phyloP scores from a whole-genome alignment of 2,329 filamentous ascomycete species.

The Furcasterigmium furcatum region DNA sequence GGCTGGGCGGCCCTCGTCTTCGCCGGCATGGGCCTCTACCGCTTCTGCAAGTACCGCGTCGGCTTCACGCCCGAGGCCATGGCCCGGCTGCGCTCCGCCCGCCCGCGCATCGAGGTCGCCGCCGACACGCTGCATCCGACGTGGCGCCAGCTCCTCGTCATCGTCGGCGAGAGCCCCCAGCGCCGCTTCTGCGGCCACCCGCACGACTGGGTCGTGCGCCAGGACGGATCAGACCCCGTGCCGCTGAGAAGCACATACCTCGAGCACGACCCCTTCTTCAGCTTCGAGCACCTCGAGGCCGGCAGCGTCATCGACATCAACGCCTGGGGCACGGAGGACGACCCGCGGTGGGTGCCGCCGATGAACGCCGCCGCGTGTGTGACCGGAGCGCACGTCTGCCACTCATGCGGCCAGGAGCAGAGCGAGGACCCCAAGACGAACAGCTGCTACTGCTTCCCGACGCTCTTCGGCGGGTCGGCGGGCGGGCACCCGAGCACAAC shows the following conservation, averaged over 20 bases:
- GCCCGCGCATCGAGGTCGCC: constrained; percentile 46
- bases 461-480: constrained; percentile 38
- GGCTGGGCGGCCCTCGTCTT: constrained; percentile 55
- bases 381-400: constrained; percentile 25
- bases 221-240: constrained; percentile 33
- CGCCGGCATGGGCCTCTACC: constrained; percentile 54
- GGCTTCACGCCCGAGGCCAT: constrained; percentile 49
- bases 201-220: constrained; percentile 48
- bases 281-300: constrained; percentile 45
- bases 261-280: constrained; percentile 41
- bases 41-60: constrained; percentile 57
- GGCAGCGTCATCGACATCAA: constrained; percentile 41
- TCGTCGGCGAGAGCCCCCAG: constrained; percentile 38
- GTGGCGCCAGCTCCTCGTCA: constrained; percentile 46
- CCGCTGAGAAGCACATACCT: constrained; percentile 42
- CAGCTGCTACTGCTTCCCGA: constrained; percentile 49
- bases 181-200: constrained; percentile 42
- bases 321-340: constrained; percentile 40
- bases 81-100: constrained; percentile 37
- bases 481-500: constrained; percentile 30
- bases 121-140: constrained; percentile 50
- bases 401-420: constrained; percentile 42
- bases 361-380: constrained; percentile 18
- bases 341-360: constrained; percentile 40
- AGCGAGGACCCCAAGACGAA: constrained; percentile 46